phyloP scores from a whole-genome alignment of 1,284 basidiomycete species.

The Ustilago sp. region DNA sequence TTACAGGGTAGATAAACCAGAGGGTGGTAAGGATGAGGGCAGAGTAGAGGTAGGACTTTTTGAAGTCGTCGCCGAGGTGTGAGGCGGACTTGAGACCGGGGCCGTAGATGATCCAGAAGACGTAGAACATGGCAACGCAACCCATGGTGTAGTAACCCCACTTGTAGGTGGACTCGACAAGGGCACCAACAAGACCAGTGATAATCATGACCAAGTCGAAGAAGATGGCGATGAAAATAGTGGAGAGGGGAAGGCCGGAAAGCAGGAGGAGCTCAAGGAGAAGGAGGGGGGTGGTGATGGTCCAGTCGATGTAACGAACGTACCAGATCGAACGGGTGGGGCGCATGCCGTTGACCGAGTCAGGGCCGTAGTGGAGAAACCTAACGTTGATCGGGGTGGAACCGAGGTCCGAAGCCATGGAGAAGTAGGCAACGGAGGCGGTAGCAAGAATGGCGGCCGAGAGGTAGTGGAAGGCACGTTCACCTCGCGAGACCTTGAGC shows the following conservation, averaged over 20 bases:
- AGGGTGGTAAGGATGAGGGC: slow-evolving; percentile 64
- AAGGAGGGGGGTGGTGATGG: slow-evolving; percentile 74
- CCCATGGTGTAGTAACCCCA: slow-evolving; percentile 72
- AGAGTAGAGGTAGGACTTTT: slow-evolving; percentile 71
- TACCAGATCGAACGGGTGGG: slow-evolving; percentile 75
- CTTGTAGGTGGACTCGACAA: slow-evolving; percentile 74
- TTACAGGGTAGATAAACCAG: slow-evolving; percentile 55
- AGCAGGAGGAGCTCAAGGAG: slow-evolving; percentile 74
- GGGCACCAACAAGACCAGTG: slow-evolving; percentile 74
- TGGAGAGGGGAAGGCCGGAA: slow-evolving; percentile 74
- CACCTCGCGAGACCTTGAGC: slow-evolving; percentile 50
- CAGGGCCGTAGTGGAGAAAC: slow-evolving; percentile 70
- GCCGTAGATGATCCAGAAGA: slow-evolving; percentile 67
- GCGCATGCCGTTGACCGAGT: slow-evolving; percentile 30
- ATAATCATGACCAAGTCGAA: slow-evolving; percentile 73
- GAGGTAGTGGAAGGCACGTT: slow-evolving; percentile 73
- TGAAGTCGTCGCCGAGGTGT: slow-evolving; percentile 70
- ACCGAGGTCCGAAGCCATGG: slow-evolving; percentile 77
- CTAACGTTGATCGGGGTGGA: slow-evolving; percentile 73
- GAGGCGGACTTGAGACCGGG: slow-evolving; percentile 70
- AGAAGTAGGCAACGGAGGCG: slow-evolving; percentile 72
- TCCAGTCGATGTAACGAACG: slow-evolving; percentile 65
- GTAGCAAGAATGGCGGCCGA: slow-evolving; percentile 71
- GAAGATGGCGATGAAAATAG: slow-evolving; percentile 74
- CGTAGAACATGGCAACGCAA: slow-evolving; percentile 71